Conservation (phyloP, 1,284 basidiomycete genomes). For the Ganoderma multipileum region DNA sequence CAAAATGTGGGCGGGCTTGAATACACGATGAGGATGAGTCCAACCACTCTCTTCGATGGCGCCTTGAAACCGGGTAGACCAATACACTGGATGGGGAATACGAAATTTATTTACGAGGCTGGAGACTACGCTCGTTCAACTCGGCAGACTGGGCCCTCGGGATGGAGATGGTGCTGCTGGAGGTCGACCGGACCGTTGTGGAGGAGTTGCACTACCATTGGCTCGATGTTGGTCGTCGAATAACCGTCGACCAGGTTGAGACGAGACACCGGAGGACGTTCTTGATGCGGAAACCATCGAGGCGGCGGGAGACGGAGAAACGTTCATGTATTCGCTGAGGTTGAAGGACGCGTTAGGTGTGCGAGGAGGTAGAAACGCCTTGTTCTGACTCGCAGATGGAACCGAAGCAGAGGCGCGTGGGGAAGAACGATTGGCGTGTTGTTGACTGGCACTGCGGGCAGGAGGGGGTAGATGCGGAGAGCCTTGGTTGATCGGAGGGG, state of each 20-base stretch:
- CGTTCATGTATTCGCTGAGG: slow-evolving; percentile 75
- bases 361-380: slow-evolving; percentile 41
- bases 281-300: slow-evolving; percentile 43
- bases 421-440: slow-evolving; percentile 16
- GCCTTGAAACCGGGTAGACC: slow-evolving; percentile 21
- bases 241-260: slow-evolving; percentile 69
- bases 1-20: slow-evolving; percentile 28
- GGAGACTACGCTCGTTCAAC: neutral
- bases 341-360: slow-evolving; percentile 62
- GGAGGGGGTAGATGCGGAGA: slow-evolving; percentile 38
- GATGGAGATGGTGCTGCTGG: slow-evolving; percentile 21
- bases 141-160: slow-evolving; percentile 30
- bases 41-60: slow-evolving; percentile 22
- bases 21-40: slow-evolving; percentile 26
- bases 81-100: slow-evolving; percentile 22
- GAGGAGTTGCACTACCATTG: slow-evolving; percentile 16
- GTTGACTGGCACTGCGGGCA: slow-evolving; percentile 24
- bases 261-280: slow-evolving; percentile 54
- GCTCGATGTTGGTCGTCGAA: slow-evolving; percentile 69
- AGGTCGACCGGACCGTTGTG: slow-evolving; percentile 5
- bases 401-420: neutral
- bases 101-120: slow-evolving; percentile 4
- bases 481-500: slow-evolving; percentile 44
- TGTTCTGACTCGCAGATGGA: slow-evolving; percentile 15
- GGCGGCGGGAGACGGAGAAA: slow-evolving; percentile 66